These are phyloP conservation scores for Aspergillus ellipticus DNA, from an alignment of 495 filamentous ascomycete species.

Conservation along the genomic window DNA sequence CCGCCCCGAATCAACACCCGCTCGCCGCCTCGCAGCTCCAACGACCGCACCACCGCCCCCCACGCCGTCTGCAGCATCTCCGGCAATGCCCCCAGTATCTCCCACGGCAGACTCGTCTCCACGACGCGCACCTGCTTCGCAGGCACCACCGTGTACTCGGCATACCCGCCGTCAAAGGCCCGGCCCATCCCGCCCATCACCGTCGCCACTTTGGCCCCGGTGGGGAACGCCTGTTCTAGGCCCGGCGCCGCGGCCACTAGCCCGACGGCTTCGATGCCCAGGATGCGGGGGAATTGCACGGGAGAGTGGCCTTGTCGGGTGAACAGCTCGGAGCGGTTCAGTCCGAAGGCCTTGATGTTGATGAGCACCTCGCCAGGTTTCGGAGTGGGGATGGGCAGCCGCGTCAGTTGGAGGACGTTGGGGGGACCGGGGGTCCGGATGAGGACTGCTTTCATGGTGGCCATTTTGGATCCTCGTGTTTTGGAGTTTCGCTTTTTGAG, in stretches of 20 bases:
- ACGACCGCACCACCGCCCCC: slow-evolving; percentile 36
- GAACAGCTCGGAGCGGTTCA: slow-evolving; percentile 56
- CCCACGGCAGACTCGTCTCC: slow-evolving; percentile 35
- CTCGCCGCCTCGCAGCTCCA: slow-evolving; percentile 40
- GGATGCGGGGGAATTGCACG: slow-evolving; percentile 43
- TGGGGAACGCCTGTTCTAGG: slow-evolving; percentile 26
- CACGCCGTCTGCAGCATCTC: slow-evolving; percentile 57
- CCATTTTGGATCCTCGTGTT: no score
- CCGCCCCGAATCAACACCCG: slow-evolving; percentile 48
- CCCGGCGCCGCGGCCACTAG: slow-evolving; percentile 37
- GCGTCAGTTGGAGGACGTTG: slow-evolving; percentile 35
- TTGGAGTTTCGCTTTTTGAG: no score
- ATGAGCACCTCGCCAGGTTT: slow-evolving; percentile 43
- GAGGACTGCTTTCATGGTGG: no score
- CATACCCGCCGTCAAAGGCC: slow-evolving; percentile 51
- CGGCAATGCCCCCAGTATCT: slow-evolving; percentile 45
- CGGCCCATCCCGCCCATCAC: slow-evolving; percentile 53
- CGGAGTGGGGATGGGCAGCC: slow-evolving; percentile 33
- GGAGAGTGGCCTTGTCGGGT: slow-evolving; percentile 51
- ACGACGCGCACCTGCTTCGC: slow-evolving; percentile 41
- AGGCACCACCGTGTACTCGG: slow-evolving; percentile 49
- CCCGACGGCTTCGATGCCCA: slow-evolving; percentile 53
- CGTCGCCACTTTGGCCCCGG: slow-evolving; percentile 44
- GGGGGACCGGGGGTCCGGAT: slow-evolving; percentile 21
- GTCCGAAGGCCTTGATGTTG: slow-evolving; percentile 47